Evolutionary conservation across 2,329 filamentous ascomycete genomes (phyloP).

Genomic region (Exophiala alcalophila): DNA sequence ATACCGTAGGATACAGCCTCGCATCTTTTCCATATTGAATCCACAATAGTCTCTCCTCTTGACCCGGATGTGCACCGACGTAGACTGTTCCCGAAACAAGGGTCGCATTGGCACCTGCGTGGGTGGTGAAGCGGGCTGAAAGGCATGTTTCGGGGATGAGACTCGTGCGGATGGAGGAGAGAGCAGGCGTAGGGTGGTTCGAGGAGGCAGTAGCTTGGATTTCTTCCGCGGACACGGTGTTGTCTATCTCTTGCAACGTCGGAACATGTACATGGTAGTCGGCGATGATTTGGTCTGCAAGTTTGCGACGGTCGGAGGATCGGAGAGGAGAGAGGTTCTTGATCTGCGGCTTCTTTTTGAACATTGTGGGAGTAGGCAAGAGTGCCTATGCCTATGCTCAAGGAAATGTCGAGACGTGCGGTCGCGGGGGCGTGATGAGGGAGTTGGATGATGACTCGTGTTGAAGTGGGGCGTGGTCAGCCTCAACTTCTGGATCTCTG

Average conservation of each 20-base stretch:
- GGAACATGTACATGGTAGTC: constrained; percentile 56
- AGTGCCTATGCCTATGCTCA: background rate
- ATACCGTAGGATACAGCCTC: constrained; percentile 52
- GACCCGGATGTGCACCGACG: constrained; percentile 56
- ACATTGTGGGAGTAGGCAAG: constrained; percentile 44
- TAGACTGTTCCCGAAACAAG: constrained; percentile 64
- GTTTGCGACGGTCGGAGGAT: constrained; percentile 64
- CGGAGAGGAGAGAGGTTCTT: constrained; percentile 65
- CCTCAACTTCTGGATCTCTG: too few species aligned
- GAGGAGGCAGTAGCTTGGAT: constrained; percentile 35
- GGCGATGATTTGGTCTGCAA: constrained; percentile 64
- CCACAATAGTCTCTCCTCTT: constrained; percentile 62
- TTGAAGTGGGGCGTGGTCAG: too few species aligned
- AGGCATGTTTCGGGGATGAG: constrained; percentile 62
- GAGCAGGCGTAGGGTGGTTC: constrained; percentile 46
- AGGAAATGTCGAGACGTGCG: too few species aligned
- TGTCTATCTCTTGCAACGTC: constrained; percentile 32
- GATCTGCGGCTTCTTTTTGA: constrained; percentile 64
- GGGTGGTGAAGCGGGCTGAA: constrained; percentile 64
- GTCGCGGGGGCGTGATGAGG: too few species aligned
- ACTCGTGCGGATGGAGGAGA: constrained; percentile 53
- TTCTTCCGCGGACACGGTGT: constrained; percentile 41
- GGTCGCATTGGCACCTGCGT: constrained; percentile 59
- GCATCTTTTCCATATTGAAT: constrained; percentile 57
- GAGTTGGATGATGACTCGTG: too few species aligned